phyloP scores from a whole-genome alignment of 176 grass and related monocot species.

The Musa schizocarpa region DNA sequence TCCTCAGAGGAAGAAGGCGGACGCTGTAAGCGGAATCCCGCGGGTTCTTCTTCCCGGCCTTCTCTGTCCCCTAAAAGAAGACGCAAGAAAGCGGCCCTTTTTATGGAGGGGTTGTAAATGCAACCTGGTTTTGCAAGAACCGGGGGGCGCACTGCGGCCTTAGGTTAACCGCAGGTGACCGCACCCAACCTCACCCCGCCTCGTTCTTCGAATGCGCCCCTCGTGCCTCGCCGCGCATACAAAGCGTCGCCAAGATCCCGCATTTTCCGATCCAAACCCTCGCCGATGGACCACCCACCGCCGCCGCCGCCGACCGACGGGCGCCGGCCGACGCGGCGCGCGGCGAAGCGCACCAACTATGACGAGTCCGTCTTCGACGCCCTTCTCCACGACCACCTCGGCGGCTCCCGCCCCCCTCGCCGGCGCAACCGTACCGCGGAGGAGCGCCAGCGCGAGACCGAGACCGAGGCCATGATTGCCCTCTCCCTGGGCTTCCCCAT shows the following conservation, averaged over 20 bases:
- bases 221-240: not conserved
- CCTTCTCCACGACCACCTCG: slow-evolving; percentile 51
- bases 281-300: not conserved
- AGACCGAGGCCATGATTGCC: slow-evolving; percentile 86
- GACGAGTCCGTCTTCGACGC: slow-evolving; percentile 69
- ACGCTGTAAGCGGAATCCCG: no score
- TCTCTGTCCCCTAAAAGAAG: no score
- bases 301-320: not conserved
- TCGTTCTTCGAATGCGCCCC: not conserved
- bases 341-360: slow-evolving; percentile 40
- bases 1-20: no score
- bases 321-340: slow-evolving; percentile 20
- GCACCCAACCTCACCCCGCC: not conserved
- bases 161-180: not conserved
- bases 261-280: not conserved
- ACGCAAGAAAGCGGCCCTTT: not conserved
- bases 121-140: not conserved
- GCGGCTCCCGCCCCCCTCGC: slow-evolving; percentile 31
- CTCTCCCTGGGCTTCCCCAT: slow-evolving; percentile 80
- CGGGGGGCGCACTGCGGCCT: no score
- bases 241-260: not conserved
- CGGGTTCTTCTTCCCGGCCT: no score
- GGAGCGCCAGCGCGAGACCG: slow-evolving; percentile 77
- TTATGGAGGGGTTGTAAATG: not conserved
- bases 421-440: slow-evolving; percentile 42